These are phyloP conservation scores for Albizia julibrissin DNA, from an alignment of 306 rosid genomes.

Conservation along the genomic window DNA sequence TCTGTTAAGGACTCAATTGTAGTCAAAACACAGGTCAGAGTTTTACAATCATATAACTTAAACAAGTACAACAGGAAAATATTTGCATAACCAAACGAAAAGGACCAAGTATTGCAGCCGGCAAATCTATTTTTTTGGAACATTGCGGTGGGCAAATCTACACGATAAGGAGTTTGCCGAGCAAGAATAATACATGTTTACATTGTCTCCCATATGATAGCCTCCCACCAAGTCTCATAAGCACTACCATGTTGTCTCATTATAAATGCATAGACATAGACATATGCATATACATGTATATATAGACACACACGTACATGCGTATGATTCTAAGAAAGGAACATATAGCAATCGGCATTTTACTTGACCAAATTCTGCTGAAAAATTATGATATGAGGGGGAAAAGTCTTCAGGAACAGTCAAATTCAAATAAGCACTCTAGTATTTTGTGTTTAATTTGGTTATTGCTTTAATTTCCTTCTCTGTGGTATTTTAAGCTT, in stretches of 20 bases:
- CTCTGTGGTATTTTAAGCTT: neutral
- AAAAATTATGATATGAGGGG: neutral
- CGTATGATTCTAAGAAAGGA: neutral
- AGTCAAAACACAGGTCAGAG: slow-evolving; percentile 19
- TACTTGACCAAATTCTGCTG: slow-evolving; percentile 2
- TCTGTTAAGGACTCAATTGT: slow-evolving; percentile 32
- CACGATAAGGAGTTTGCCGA: neutral
- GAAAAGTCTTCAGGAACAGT: neutral
- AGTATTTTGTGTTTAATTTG: neutral
- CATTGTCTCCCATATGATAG: neutral
- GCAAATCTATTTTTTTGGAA: neutral
- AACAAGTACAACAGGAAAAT: neutral
- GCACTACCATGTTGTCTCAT: neutral
- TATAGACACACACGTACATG: neutral
- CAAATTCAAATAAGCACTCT: neutral
- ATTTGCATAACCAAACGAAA: neutral
- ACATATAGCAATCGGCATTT: neutral
- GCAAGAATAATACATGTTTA: neutral
- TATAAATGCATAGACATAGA: neutral
- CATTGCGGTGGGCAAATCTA: neutral
- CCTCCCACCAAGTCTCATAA: neutral
- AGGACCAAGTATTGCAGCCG: slow-evolving; percentile 5
- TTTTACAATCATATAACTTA: slow-evolving; percentile 19
- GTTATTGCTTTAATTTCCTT: neutral
- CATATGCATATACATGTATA: neutral